Base-by-base conservation (phyloP, 164 flowering plant genomes). In the Vitis labrusca region DNA sequence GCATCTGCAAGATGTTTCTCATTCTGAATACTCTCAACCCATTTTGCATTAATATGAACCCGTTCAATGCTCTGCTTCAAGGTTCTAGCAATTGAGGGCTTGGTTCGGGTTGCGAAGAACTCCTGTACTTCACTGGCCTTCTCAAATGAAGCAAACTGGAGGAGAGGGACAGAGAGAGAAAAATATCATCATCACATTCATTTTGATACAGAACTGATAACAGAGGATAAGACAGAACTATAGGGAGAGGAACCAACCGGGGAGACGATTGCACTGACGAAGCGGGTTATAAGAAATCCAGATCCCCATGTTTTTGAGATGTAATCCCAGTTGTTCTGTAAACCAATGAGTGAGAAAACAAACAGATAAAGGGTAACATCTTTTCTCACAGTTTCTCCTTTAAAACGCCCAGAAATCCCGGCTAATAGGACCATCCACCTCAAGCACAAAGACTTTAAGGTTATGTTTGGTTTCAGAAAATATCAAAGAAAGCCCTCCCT, bases 21-120 rank as follows among this genome's bases (percentile, higher is more conserved):
- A 13, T 76, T 77, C 73, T 71, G 79, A 70, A 93, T 64, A 76
- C 85, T 86, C 62, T 85, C 74, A 51, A 89, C 90, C 97, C 98
- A 96, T 15, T 79, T 84, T 7, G 95, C 84, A 55, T 96, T 90
- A 61, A 96, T 90, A 61, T 84, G 82, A 37, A 93, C 86, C 51
- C 85, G 80, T 80, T 96, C 99, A 9, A 96, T 62, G 81, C 99
- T 93, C 81, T 96, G 99, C 88, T 85, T 96, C 87, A 96, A 73
- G 27, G 97, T 96, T 81, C 97, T 90, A 3, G 90, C 80, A 8
- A 96, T 86, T 12, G 85, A 69, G 37, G 97, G 86, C 75, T 76
- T 81, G 53, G 65, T 57, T 0, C 90, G 88, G 69, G 71, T 87
- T 48, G 83, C 79, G 48, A 96, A 96, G 80, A 88, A 96, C 69